phyloP scores from a whole-genome alignment of 2,329 filamentous ascomycete genomes.

The Colletotrichum caudatum region DNA sequence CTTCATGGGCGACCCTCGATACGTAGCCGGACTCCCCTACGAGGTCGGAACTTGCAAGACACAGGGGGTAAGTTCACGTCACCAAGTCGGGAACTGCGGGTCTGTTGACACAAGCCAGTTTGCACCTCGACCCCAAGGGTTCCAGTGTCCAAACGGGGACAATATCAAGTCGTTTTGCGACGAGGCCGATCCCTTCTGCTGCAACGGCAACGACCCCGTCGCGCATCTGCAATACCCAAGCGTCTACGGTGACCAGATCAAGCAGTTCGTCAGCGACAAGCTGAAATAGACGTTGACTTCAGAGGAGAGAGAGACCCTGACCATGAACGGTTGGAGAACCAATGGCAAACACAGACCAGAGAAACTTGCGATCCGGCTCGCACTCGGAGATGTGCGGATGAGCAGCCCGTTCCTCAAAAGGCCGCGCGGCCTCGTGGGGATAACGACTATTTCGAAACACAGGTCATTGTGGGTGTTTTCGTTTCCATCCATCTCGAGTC shows the following conservation, averaged over 20 bases:
- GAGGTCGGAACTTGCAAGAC: conserved; percentile 70
- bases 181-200: conserved; percentile 71
- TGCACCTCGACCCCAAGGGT: conserved; percentile 65
- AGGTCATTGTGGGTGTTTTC: background rate
- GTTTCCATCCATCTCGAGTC: background rate
- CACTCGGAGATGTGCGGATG: background rate
- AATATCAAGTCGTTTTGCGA: conserved; percentile 73
- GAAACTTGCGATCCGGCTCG: background rate
- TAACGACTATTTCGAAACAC: background rate
- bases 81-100: too few species aligned
- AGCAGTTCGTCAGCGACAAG: conserved; percentile 36
- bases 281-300: conserved; percentile 17
- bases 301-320: background rate
- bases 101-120: conserved; percentile 55
- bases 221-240: conserved; percentile 56
- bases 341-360: background rate
- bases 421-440: conserved; percentile 4
- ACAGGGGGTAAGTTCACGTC: conserved; percentile 62
- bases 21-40: conserved; percentile 66
- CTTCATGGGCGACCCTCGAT: conserved; percentile 74
- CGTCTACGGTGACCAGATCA: conserved; percentile 39
- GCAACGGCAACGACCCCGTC: conserved; percentile 65
- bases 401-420: background rate
- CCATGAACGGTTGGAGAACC: background rate
- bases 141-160: conserved; percentile 62